phyloP scores from a whole-genome alignment of 2,329 filamentous ascomycete species.

The Colletotrichum spaethianum region DNA sequence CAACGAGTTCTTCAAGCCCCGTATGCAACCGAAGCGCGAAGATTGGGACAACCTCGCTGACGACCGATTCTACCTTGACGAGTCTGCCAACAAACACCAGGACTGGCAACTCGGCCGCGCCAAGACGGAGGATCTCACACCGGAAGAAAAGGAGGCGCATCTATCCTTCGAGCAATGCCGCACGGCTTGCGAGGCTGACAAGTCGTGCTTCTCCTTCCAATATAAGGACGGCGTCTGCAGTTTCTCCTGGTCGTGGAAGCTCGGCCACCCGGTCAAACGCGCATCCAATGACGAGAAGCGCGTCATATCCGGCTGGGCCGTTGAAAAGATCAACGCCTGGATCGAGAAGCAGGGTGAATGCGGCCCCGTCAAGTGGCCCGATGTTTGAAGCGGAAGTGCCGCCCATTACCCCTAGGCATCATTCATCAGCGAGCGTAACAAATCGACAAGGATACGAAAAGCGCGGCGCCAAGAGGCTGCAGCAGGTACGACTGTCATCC shows the following conservation, averaged over 20 bases:
- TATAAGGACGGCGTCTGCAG: slow-evolving; percentile 57
- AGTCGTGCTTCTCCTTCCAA: slow-evolving; percentile 58
- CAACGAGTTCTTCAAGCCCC: slow-evolving; percentile 59
- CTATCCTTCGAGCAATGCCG: slow-evolving; percentile 59
- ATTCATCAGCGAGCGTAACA: background rate
- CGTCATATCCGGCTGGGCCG: slow-evolving; percentile 58
- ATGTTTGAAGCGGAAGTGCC: slow-evolving; percentile 24
- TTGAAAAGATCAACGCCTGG: slow-evolving; percentile 58
- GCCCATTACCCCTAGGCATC: background rate
- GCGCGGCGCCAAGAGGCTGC: background rate
- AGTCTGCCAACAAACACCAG: slow-evolving; percentile 47
- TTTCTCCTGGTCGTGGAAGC: slow-evolving; percentile 52
- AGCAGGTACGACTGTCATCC: slow-evolving; percentile 22
- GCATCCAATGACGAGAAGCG: slow-evolving; percentile 48
- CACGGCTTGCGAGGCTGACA: slow-evolving; percentile 57
- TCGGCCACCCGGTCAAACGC: slow-evolving; percentile 55
- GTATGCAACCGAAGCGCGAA: slow-evolving; percentile 54
- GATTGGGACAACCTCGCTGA: slow-evolving; percentile 70
- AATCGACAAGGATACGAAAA: slow-evolving; percentile 1
- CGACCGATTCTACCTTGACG: slow-evolving; percentile 59
- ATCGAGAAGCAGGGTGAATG: slow-evolving; percentile 55
- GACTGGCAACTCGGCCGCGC: slow-evolving; percentile 50
- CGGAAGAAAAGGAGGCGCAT: slow-evolving; percentile 58
- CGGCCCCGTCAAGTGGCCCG: slow-evolving; percentile 50
- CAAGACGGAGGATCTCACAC: slow-evolving; percentile 51